Base-by-base conservation (phyloP, 768 basidiomycete genomes). In the Podaxis sp. region DNA sequence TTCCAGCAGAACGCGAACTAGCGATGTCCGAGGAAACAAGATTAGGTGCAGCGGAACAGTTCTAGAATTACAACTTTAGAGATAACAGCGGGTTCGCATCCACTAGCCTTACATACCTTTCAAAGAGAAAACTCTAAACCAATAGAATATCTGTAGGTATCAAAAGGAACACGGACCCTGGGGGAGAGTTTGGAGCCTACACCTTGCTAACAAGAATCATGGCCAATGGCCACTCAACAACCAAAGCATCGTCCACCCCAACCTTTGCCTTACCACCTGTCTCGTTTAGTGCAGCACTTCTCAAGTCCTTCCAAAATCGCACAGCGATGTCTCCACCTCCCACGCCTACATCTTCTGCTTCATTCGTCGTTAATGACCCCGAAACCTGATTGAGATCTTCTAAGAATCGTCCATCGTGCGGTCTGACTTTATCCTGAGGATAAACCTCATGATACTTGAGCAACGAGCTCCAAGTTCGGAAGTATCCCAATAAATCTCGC, bases 381-480 rank as follows among this genome's bases (percentile, higher is more conserved):
- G 49, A 12, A 19, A 71, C 65, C 26, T 76, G 71, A 48, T 70
- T 63, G 53, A 54, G 49, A 28, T 63, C 66, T 66, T 12, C 58
- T 8, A 76, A 69, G 54, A 79, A 80, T 39, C 79, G 71, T 3
- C 60, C 57, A 64, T 80, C 78, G 33, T 74, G 70, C 4, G 66
- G 53, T n/a, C 57, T 61, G 5, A 71, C 66, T 49, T 75, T 66
- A 68, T 93, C 89, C 33, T 83, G 79, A 0, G 90, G 89, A 69
- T 86, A 80, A 11, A 68, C 69, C 65, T 89, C 87, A 64, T 86
- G 83, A 71, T 83, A 93, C 12, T 83, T 84, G 64, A 89, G 85
- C 54, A 92, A 74, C 1, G 90, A 76, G 67, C 88, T 91, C 78
- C 83, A 88, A 0, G 91, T 92, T 52, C 84, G 78, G 19, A 94